Conservation (phyloP, 2,329 filamentous ascomycete genomes). For the Rhynchosporium graminicola region DNA sequence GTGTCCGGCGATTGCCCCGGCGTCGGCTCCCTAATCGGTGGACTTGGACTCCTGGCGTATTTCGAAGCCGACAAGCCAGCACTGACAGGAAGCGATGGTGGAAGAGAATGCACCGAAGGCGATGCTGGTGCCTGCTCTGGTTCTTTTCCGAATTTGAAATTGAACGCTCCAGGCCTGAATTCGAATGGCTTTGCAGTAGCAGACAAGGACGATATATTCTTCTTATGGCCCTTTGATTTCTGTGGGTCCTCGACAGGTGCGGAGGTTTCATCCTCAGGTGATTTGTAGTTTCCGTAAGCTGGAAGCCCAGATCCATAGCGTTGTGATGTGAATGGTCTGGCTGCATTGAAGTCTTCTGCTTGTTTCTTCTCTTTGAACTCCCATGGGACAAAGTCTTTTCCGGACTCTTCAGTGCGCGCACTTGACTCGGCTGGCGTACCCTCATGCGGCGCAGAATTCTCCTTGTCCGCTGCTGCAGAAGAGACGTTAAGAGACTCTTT, state of each 20-base stretch:
- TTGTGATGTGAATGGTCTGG: slow-evolving; percentile 35
- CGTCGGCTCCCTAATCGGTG: slow-evolving; percentile 20
- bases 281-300: slow-evolving; percentile 32
- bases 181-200: slow-evolving; percentile 71
- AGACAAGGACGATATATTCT: slow-evolving; percentile 61
- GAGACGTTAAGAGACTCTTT: slow-evolving; percentile 30
- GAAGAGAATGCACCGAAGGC: slow-evolving; percentile 23
- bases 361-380: slow-evolving; percentile 55
- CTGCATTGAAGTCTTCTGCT: slow-evolving; percentile 42
- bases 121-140: slow-evolving; percentile 14
- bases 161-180: slow-evolving; percentile 35
- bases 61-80: slow-evolving; percentile 35
- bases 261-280: slow-evolving; percentile 38
- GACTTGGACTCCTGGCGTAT: slow-evolving; percentile 38
- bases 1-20: slow-evolving; percentile 23
- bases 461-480: slow-evolving; percentile 36
- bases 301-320: slow-evolving; percentile 36
- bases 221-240: slow-evolving; percentile 42
- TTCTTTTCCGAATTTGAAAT: slow-evolving; percentile 33
- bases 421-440: slow-evolving; percentile 21
- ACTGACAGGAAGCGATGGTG: slow-evolving; percentile 14
- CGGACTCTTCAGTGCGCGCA: slow-evolving; percentile 54
- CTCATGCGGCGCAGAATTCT: slow-evolving; percentile 36
- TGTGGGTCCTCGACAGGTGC: slow-evolving; percentile 24
- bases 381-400: slow-evolving; percentile 59